Conservation (phyloP, 768 basidiomycete genomes). For the Termitomyces sp. region DNA sequence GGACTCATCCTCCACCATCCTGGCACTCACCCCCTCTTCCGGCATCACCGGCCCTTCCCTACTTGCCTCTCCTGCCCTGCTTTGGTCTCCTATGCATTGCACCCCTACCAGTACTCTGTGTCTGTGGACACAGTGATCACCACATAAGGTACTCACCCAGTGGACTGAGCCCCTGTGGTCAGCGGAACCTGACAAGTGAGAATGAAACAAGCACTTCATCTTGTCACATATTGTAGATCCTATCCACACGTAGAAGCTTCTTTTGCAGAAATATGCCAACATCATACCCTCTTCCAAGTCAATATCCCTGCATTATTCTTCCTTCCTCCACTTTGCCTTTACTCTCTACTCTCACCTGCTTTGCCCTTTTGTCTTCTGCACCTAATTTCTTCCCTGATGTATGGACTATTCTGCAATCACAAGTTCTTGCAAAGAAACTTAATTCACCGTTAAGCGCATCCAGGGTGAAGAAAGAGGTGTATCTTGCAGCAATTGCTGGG, state of each 20-base stretch:
- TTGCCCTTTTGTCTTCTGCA: slow-evolving; percentile 22
- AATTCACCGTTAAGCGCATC: slow-evolving; percentile 64
- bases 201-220: not conserved
- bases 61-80: too few relatives aligned
- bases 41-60: too few relatives aligned
- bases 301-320: slow-evolving; percentile 7
- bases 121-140: too few relatives aligned
- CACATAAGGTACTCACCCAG: too few relatives aligned
- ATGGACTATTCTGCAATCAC: slow-evolving; percentile 54
- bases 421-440: slow-evolving; percentile 54
- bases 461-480: slow-evolving; percentile 59
- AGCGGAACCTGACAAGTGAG: too few relatives aligned
- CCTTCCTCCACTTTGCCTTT: slow-evolving; percentile 7
- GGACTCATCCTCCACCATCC: too few relatives aligned
- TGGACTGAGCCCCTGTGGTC: too few relatives aligned
- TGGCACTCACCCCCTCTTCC: too few relatives aligned
- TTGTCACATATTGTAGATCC: not conserved
- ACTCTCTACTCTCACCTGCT: slow-evolving; percentile 5
- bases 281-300: slow-evolving; percentile 16
- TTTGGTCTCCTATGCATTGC: too few relatives aligned
- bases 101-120: too few relatives aligned
- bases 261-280: slow-evolving; percentile 3
- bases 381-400: slow-evolving; percentile 28
- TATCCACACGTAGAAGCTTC: not conserved
- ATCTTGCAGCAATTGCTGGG: slow-evolving; percentile 49